These are phyloP conservation scores for Tetracladium marchalianum DNA, from an alignment of 495 filamentous ascomycete species.

Conservation along the genomic window DNA sequence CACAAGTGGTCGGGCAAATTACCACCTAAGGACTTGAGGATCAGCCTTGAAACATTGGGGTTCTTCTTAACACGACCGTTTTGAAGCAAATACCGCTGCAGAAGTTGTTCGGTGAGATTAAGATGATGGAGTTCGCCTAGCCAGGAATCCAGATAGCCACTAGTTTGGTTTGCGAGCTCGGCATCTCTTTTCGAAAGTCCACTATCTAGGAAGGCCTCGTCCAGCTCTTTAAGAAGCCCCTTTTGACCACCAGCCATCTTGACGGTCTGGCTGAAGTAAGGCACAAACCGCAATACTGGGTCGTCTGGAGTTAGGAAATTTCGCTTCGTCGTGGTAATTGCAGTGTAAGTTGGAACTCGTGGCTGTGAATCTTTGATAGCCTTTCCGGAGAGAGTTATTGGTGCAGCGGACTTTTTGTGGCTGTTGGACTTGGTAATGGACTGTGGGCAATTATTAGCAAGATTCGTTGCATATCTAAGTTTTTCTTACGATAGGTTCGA, in stretches of 20 bases:
- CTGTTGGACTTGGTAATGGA: no score
- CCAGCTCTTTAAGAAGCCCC: constrained; percentile 10
- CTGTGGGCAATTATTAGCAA: no score
- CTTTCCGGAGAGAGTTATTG: neutral
- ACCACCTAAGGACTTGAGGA: constrained; percentile 1
- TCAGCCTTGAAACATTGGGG: neutral
- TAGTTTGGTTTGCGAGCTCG: constrained; percentile 2
- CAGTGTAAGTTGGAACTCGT: constrained; percentile 13
- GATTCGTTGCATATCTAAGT: neutral
- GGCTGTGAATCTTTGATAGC: neutral
- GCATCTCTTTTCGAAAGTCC: constrained; percentile 3
- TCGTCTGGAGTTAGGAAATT: constrained; percentile 17
- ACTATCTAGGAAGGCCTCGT: constrained; percentile 2
- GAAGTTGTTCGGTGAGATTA: constrained; percentile 1
- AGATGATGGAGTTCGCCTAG: constrained; percentile 11
- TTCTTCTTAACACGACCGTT: neutral
- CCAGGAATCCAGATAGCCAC: constrained; percentile 9
- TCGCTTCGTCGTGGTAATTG: constrained; percentile 13
- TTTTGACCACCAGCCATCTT: neutral
- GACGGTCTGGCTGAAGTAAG: neutral
- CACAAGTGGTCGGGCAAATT: neutral
- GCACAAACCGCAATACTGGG: constrained; percentile 15
- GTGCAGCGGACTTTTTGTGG: neutral
- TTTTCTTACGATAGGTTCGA: constrained; percentile 2
- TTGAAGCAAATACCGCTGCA: constrained; percentile 7